A percentile compares a stretch with the other conserved stretches of the same genome.
Evolutionary conservation across 192 early-diverging fungal genomes (phyloP).

Genomic region (Geosiphon pyriformis): DNA sequence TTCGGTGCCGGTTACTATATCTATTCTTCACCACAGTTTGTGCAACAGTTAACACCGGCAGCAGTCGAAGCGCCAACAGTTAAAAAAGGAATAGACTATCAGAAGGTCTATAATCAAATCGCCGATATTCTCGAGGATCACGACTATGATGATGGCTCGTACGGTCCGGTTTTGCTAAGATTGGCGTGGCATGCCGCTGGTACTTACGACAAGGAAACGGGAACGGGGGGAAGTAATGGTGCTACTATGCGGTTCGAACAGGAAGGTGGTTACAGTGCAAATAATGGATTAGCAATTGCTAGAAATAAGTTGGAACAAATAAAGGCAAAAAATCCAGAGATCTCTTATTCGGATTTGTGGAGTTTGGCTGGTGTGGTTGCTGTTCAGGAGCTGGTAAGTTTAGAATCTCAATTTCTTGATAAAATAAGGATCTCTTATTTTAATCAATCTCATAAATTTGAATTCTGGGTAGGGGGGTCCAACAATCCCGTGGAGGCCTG

Average conservation of each 20-base stretch:
- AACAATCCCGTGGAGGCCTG: constrained; percentile 68
- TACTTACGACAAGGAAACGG: constrained; percentile 62
- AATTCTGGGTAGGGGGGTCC: constrained; percentile 55
- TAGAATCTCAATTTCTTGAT: no score
- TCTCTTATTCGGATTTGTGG: constrained; percentile 83
- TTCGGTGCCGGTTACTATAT: constrained; percentile 9
- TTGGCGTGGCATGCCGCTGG: constrained; percentile 84
- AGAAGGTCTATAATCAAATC: constrained; percentile 71
- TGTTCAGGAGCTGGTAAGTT: constrained; percentile 60
- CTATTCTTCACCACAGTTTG: neutral
- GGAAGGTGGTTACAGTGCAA: constrained; percentile 67
- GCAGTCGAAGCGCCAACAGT: constrained; percentile 20
- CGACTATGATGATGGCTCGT: constrained; percentile 76
- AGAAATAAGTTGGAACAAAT: constrained; percentile 64
- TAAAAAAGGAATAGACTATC: constrained; percentile 58
- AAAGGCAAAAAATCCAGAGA: constrained; percentile 75
- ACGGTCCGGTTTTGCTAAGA: constrained; percentile 73
- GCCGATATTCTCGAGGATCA: constrained; percentile 69
- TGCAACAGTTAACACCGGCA: neutral
- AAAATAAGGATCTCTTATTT: no score
- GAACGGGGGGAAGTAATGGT: constrained; percentile 69
- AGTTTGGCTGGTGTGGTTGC: constrained; percentile 72
- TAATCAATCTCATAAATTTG: neutral
- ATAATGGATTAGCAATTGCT: constrained; percentile 68
- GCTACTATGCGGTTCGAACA: constrained; percentile 71